phyloP scores from a whole-genome alignment of 306 rosid species.

The Dicorynia guianensis region DNA sequence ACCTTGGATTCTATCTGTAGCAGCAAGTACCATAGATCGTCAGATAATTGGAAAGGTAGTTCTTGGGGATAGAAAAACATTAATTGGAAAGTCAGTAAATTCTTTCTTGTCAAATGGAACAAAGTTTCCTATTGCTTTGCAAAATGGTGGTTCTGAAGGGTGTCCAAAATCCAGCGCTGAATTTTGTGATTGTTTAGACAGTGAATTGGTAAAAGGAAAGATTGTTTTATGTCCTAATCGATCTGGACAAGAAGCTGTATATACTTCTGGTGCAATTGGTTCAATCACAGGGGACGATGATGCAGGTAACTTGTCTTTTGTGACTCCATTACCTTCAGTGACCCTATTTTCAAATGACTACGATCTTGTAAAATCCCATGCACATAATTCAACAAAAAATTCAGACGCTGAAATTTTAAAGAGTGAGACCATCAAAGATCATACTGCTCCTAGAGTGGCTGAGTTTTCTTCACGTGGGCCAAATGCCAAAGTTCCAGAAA shows the following conservation, averaged over 20 bases:
- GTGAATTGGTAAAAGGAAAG: slow-evolving; percentile 41
- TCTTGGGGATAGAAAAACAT: slow-evolving; percentile 32
- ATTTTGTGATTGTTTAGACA: background rate
- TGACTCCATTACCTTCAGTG: too few species aligned
- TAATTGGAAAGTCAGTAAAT: slow-evolving; percentile 16
- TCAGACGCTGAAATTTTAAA: background rate
- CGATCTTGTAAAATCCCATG: too few species aligned
- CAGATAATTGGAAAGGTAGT: slow-evolving; percentile 22
- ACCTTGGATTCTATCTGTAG: slow-evolving; percentile 41
- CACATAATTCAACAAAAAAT: too few species aligned
- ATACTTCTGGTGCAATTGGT: slow-evolving; percentile 36
- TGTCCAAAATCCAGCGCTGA: background rate
- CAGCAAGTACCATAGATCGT: slow-evolving; percentile 36
- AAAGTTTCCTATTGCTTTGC: slow-evolving; percentile 17
- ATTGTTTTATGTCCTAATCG: slow-evolving; percentile 27
- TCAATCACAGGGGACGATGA: background rate
- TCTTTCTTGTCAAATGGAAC: slow-evolving; percentile 14
- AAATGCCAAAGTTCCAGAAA: slow-evolving; percentile 15
- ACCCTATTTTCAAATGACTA: too few species aligned
- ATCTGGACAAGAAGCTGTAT: background rate
- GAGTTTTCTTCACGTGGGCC: slow-evolving; percentile 47
- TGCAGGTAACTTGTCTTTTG: too few species aligned
- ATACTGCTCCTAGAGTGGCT: slow-evolving; percentile 32
- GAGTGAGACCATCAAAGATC: background rate
- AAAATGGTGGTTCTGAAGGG: background rate